Base-by-base conservation (phyloP, 1,284 basidiomycete genomes). In the Malassezia restricta region DNA sequence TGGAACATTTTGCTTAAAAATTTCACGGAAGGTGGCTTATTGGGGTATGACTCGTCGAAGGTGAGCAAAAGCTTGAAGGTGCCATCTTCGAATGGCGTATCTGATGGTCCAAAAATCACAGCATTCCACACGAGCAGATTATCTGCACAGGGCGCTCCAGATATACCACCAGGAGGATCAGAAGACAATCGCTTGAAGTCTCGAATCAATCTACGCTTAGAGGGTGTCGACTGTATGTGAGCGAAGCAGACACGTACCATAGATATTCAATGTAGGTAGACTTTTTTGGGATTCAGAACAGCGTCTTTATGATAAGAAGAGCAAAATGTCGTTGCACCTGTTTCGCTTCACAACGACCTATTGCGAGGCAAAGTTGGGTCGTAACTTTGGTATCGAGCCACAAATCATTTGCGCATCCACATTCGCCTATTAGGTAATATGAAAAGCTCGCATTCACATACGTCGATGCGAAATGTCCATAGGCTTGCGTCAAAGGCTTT, bases 61-160 rank as follows among this genome's bases (percentile, higher is more conserved):
- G 86, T 89, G 46, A 98, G 80, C 33, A 91, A 79, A 15, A 95
- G 83, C 68, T 92, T 90, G 82, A 98, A 96, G 11, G 92, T 96
- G 57, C 92, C 92, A 68, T 96, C 92, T 76, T 96, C 92, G 74
- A 98, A 98, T 0, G 92, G 92, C 11, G 91, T 98, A 59, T 96
- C 92, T 72, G 85, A 91, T 94, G 71, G 92, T 0, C 92, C 92
- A 72, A 98, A 96, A 64, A 98, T 98, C 61, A 98, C 92, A 1
- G 92, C 92, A 71, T 98, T 96, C 92, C 92, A 98, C 9, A 96
- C 79, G 87, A 96, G 92, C 74, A 98, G 92, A 74, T 96, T 96
- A 75, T 96, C 92, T 0, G 88, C 84, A 73, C 88, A 91, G 67
- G 92, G 92, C 63, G 88, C 90, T 27, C 92, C 92, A 11, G 87